These are phyloP conservation scores for Tylopilus cervinicoccineus DNA, from an alignment of 768 basidiomycete species.

Conservation along the genomic window DNA sequence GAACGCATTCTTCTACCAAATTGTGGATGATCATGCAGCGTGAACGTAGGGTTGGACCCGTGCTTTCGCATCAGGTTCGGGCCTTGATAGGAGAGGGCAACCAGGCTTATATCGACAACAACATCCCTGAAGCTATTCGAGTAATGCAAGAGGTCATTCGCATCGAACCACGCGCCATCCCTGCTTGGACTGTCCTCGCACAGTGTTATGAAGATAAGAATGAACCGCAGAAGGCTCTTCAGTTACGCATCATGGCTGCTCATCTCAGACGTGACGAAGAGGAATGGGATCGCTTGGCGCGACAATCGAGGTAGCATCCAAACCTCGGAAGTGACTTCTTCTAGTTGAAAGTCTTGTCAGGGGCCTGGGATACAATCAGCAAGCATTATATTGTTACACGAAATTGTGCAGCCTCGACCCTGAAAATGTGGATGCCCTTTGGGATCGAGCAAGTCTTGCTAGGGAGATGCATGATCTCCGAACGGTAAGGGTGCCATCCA, in stretches of 20 bases:
- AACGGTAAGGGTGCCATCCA: slow-evolving; percentile 43
- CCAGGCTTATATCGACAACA: slow-evolving; percentile 73
- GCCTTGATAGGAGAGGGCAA: slow-evolving; percentile 74
- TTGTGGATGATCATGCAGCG: slow-evolving; percentile 1
- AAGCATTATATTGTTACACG: slow-evolving; percentile 88
- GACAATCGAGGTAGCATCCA: slow-evolving; percentile 61
- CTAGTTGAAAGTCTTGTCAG: slow-evolving; percentile 50
- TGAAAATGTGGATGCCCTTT: slow-evolving; percentile 77
- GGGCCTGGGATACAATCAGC: slow-evolving; percentile 69
- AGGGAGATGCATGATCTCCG: slow-evolving; percentile 68
- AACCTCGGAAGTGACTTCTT: slow-evolving; percentile 42
- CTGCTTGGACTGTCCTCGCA: slow-evolving; percentile 72
- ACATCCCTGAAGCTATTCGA: slow-evolving; percentile 64
- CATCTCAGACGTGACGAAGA: slow-evolving; percentile 81
- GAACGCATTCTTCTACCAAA: background rate
- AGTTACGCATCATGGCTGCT: slow-evolving; percentile 36
- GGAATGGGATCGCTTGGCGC: slow-evolving; percentile 83
- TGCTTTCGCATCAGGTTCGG: slow-evolving; percentile 17
- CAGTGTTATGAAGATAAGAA: slow-evolving; percentile 16
- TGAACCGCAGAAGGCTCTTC: slow-evolving; percentile 16
- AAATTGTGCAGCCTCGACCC: slow-evolving; percentile 80
- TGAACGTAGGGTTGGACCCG: slow-evolving; percentile 11
- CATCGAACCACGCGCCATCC: slow-evolving; percentile 80
- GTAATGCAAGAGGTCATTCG: slow-evolving; percentile 91
- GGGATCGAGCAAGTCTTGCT: slow-evolving; percentile 84